Percentiles rank a stretch among this genome's conserved stretches.
These are phyloP conservation scores for Suaeda aralocaspica DNA, from an alignment of 148 eudicot genomes.

Conservation along the genomic window DNA sequence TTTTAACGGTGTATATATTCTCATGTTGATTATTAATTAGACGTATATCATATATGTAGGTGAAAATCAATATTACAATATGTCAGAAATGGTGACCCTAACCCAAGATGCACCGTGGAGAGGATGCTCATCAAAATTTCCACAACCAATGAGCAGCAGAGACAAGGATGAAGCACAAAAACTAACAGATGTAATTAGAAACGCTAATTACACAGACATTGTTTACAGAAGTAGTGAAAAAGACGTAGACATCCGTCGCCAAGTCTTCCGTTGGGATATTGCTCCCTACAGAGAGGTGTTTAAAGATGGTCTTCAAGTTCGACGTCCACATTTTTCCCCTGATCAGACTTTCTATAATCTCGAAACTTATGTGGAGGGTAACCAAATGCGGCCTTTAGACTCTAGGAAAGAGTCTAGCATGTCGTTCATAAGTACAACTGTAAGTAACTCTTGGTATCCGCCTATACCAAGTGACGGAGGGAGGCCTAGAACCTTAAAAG, in stretches of 20 bases:
- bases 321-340: not conserved
- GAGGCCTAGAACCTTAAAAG: not conserved
- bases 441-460: slow-evolving; percentile 3
- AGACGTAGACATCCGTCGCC: not conserved
- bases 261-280: slow-evolving; percentile 4
- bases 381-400: not conserved
- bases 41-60: not conserved
- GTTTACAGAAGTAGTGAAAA: not conserved
- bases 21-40: too few species aligned
- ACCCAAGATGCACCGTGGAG: not conserved
- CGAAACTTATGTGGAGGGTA: not conserved
- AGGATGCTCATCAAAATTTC: not conserved
- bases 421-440: not conserved
- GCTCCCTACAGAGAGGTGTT: not conserved
- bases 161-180: not conserved
- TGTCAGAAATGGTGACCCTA: not conserved
- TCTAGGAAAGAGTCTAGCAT: not conserved
- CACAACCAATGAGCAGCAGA: not conserved
- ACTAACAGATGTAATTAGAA: not conserved
- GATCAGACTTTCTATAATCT: not conserved
- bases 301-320: not conserved
- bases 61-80: not conserved
- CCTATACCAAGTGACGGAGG: not conserved
- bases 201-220: not conserved
- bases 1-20: too few species aligned